Evolutionary conservation across 2,329 filamentous ascomycete genomes (phyloP).

Genomic region (Colletotrichum horii): DNA sequence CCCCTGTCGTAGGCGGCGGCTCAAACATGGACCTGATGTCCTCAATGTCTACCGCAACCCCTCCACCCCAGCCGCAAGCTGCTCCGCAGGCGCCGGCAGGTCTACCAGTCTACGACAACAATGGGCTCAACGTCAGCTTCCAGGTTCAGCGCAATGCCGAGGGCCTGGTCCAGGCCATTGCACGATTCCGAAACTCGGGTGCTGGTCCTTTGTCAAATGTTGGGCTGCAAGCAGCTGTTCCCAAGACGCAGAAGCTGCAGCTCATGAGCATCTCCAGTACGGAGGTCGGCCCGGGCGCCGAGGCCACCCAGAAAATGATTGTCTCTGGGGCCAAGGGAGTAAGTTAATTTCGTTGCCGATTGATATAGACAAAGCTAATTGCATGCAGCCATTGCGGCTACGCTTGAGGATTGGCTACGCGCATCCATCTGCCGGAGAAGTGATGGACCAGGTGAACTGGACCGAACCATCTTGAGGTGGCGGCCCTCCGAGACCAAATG

Average conservation of each 20-base stretch:
- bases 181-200: constrained; percentile 82
- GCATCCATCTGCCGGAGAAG: constrained; percentile 70
- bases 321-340: constrained; percentile 86
- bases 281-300: constrained; percentile 76
- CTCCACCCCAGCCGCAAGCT: constrained; percentile 28
- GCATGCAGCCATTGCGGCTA: constrained; percentile 75
- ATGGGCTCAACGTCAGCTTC: constrained; percentile 81
- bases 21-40: constrained; percentile 56
- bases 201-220: constrained; percentile 73
- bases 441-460: constrained; percentile 97
- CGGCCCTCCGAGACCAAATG: not conserved
- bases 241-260: constrained; percentile 94
- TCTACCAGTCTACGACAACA: constrained; percentile 83
- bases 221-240: constrained; percentile 91
- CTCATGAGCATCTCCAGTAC: constrained; percentile 86
- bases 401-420: constrained; percentile 84
- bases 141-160: constrained; percentile 84
- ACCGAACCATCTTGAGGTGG: constrained; percentile 69
- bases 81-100: constrained; percentile 52
- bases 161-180: constrained; percentile 79
- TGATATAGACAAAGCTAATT: not conserved
- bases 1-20: constrained; percentile 33
- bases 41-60: constrained; percentile 44
- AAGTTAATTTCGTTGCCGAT: constrained; percentile 52
- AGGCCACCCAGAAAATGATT: constrained; percentile 91